A percentile compares a stretch with the other conserved stretches of the same genome.
Evolutionary conservation across 768 basidiomycete species (phyloP).

Genomic region (Russula brevipes): DNA sequence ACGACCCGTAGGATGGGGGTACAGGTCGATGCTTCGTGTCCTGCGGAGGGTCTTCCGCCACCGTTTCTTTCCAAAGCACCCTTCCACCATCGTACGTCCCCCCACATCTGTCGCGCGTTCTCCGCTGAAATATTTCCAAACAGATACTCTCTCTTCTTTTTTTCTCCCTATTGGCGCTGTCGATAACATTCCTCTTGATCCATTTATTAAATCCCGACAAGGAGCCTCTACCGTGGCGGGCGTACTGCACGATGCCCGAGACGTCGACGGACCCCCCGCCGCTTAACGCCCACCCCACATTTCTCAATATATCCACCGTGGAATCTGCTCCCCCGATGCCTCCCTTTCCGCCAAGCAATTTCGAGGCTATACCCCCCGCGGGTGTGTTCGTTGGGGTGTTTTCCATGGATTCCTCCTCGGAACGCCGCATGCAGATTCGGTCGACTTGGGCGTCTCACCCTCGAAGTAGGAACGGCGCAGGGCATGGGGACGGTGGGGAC

Average conservation of each 20-base stretch:
- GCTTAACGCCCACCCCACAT: conserved; percentile 36
- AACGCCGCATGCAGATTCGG: conserved; percentile 81
- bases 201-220: conserved; percentile 96
- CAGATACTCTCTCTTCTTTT: conserved; percentile 69
- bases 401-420: conserved; percentile 77
- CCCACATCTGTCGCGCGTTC: neutral
- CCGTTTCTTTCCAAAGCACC: conserved; percentile 74
- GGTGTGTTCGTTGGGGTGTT: conserved; percentile 89
- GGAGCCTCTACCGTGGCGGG: conserved; percentile 88
- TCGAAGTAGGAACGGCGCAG: conserved; percentile 70
- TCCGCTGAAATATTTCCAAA: conserved; percentile 18
- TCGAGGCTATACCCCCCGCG: conserved; percentile 73
- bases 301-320: conserved; percentile 31
- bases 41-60: conserved; percentile 56
- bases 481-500: conserved; percentile 57
- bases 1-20: conserved; percentile 39
- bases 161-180: conserved; percentile 74
- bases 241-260: conserved; percentile 77
- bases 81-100: conserved; percentile 70
- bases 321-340: conserved; percentile 29
- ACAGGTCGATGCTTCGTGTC: conserved; percentile 51
- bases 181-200: conserved; percentile 81
- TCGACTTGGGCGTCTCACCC: conserved; percentile 86
- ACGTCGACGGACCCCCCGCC: conserved; percentile 42
- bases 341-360: conserved; percentile 65